Base-by-base conservation (phyloP, 306 rosid genomes). In the Inga leiocalycina region DNA sequence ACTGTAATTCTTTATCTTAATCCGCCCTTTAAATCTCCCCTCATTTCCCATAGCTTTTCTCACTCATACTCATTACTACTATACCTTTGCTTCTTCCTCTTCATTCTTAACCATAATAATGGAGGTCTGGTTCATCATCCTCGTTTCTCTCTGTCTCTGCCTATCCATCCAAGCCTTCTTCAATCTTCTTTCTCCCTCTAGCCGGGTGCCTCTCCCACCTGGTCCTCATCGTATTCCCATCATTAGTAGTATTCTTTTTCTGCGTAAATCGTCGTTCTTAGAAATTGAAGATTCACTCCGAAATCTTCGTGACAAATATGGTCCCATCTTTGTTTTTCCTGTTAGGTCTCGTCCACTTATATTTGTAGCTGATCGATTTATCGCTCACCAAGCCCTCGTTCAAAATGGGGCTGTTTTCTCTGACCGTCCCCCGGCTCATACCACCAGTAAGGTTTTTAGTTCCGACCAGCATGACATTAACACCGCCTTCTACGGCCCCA, bases 241-340 rank as follows among this genome's bases (percentile, higher is more conserved):
- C 20, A 27, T 45, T 2, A 14, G 19, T 3, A 1, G 1, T 12
- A 2, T 45, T 10, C 37, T 24, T 4, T 22, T 4, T n/a, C 76
- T 71, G 4, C 37, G 56, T 17, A 44, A 13, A 71, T 45, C 76
- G 0, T 10, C 76, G 0, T 10, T 45, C 37, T 43, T 19, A 10
- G 20, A 71, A 22, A 1, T 19, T 2, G 88, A 86, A 49, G 41
- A 74, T 0, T 5, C 27, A 0, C 84, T 86, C 15, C 15, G 37
- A 16, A 12, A 62, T 2, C 85, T 86, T 30, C 66, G 14, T 24
- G 74, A 83, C 78, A 89, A 84, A 52, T 44, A 89, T 1, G 39
- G 69, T 62, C 87, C 89, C 0, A 81, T 89, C 35, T 1, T 89
- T 81, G 57, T 83, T 0, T 77, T 89, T 54, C 78, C 5, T 8